Conservation (phyloP, 2,329 filamentous ascomycete genomes). For the Phoma sp. region DNA sequence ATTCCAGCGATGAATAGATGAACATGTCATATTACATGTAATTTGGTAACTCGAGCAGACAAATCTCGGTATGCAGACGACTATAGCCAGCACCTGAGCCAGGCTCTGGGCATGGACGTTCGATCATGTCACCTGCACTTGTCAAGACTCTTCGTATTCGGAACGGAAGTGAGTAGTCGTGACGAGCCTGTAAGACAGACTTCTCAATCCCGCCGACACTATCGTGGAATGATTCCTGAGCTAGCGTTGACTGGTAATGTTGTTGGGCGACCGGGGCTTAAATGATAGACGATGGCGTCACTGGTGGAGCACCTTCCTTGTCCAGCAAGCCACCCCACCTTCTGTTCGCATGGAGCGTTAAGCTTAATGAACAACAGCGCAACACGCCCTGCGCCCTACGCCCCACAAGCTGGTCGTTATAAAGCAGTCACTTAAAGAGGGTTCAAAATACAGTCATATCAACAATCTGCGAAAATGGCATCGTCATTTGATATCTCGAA, state of each 20-base stretch:
- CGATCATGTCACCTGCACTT: too few relatives aligned
- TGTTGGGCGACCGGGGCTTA: background rate
- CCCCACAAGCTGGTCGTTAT: background rate
- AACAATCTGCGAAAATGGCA: constrained; percentile 27
- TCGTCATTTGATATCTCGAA: constrained; percentile 61
- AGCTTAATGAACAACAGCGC: constrained; percentile 4
- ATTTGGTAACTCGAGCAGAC: too few relatives aligned
- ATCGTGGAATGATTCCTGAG: background rate
- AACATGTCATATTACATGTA: too few relatives aligned
- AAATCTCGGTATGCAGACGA: too few relatives aligned
- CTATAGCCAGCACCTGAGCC: too few relatives aligned
- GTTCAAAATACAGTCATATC: background rate
- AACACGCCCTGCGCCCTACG: background rate
- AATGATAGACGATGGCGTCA: constrained; percentile 7
- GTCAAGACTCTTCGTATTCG: too few relatives aligned
- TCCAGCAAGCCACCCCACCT: constrained; percentile 11
- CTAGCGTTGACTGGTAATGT: background rate
- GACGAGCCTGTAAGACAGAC: too few relatives aligned
- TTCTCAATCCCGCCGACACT: background rate
- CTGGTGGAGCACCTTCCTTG: constrained; percentile 19
- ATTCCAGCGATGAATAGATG: too few relatives aligned
- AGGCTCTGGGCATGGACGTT: too few relatives aligned
- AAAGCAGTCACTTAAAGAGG: background rate
- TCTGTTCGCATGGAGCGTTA: background rate
- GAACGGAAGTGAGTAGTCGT: too few relatives aligned